Percentiles rank a stretch among this genome's conserved stretches.
Conservation (phyloP, 2,329 filamentous ascomycete species). For the Cladosporium sphaerospermum region DNA sequence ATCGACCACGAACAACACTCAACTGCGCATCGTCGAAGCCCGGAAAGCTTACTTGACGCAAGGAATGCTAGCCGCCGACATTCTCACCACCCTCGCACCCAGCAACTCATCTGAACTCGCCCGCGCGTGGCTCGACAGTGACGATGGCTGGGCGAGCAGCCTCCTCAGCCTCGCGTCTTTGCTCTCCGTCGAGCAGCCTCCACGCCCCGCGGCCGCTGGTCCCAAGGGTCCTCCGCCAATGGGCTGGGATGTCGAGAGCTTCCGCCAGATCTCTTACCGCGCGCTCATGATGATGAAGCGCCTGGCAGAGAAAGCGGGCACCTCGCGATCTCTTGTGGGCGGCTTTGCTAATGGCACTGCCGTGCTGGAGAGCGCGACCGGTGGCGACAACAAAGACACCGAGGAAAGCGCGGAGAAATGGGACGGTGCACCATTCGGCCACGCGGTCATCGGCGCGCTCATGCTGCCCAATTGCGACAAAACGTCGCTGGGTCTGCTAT, state of each 20-base stretch:
- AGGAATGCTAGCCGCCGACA: slow-evolving; percentile 82
- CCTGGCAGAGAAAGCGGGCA: slow-evolving; percentile 38
- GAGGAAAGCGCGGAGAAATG: slow-evolving; percentile 27
- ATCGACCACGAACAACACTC: slow-evolving; percentile 36
- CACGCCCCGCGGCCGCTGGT: slow-evolving; percentile 12
- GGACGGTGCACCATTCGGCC: slow-evolving; percentile 41
- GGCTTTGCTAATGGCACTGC: slow-evolving; percentile 17
- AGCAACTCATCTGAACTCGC: slow-evolving; percentile 52
- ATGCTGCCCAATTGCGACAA: slow-evolving; percentile 39
- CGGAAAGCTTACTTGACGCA: slow-evolving; percentile 90
- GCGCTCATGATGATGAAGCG: slow-evolving; percentile 43
- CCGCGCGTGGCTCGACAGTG: slow-evolving; percentile 72
- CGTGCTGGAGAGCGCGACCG: neutral
- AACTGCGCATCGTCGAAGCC: slow-evolving; percentile 64
- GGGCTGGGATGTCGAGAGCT: slow-evolving; percentile 27
- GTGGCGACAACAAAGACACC: slow-evolving; percentile 14
- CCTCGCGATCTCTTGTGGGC: slow-evolving; percentile 17
- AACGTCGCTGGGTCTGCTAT: slow-evolving; percentile 38
- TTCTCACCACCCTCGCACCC: slow-evolving; percentile 65
- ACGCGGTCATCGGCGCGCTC: slow-evolving; percentile 42
- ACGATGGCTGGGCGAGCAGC: slow-evolving; percentile 76
- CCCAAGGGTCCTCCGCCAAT: slow-evolving; percentile 18
- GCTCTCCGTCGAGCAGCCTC: slow-evolving; percentile 55
- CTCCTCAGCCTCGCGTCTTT: slow-evolving; percentile 69
- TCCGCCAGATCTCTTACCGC: slow-evolving; percentile 35